phyloP scores from a whole-genome alignment of 2,329 filamentous ascomycete genomes.

The Phoma sp. region DNA sequence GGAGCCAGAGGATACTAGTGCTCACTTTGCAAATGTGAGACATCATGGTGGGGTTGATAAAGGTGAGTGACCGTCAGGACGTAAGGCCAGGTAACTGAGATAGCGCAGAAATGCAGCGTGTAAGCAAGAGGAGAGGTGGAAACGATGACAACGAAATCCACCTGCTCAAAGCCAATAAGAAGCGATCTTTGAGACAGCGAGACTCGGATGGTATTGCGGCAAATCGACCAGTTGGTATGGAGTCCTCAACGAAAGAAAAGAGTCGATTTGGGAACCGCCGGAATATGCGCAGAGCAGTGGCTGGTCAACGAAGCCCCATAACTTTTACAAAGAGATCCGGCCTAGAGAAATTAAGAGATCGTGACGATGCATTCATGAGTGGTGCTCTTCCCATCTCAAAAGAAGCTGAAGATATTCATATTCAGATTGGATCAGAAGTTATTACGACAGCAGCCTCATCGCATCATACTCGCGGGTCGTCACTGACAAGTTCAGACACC shows the following conservation, averaged over 20 bases:
- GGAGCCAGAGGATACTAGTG: too few relatives aligned
- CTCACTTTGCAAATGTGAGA: background rate
- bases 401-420: constrained; percentile 33
- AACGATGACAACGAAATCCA: constrained; percentile 22
- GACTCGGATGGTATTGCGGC: constrained; percentile 46
- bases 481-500: constrained; percentile 35
- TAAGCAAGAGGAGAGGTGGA: constrained; percentile 8
- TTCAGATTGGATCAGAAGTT: constrained; percentile 47
- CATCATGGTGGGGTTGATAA: background rate
- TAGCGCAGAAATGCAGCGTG: background rate
- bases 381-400: constrained; percentile 17
- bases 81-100: background rate
- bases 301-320: background rate
- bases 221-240: constrained; percentile 38
- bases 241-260: constrained; percentile 36
- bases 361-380: constrained; percentile 16
- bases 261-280: constrained; percentile 42
- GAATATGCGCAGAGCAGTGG: constrained; percentile 18
- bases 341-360: constrained; percentile 2
- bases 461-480: constrained; percentile 12
- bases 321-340: background rate
- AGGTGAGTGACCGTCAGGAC: background rate
- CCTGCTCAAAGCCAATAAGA: constrained; percentile 36
- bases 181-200: constrained; percentile 35
- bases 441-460: constrained; percentile 33